Evolutionary conservation across 1,284 basidiomycete genomes (phyloP).

Genomic region (Moesziomyces sp.): DNA sequence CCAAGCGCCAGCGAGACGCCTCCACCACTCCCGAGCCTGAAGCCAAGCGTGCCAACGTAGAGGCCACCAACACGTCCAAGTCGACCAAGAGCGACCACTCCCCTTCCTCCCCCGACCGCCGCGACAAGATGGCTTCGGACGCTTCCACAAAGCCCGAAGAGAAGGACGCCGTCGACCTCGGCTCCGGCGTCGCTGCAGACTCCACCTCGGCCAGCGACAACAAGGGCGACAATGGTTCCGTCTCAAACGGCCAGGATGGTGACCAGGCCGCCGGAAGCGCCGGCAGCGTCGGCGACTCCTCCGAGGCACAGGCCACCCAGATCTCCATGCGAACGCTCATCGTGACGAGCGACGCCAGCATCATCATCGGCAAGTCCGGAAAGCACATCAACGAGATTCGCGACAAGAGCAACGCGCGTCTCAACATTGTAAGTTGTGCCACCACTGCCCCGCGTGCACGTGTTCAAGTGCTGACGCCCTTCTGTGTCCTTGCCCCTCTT

Average conservation of each 20-base stretch:
- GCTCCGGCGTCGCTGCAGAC: slow-evolving; percentile 35
- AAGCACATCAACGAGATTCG: slow-evolving; percentile 98
- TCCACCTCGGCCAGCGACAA: slow-evolving; percentile 32
- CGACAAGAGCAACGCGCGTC: slow-evolving; percentile 93
- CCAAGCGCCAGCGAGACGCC: slow-evolving; percentile 54
- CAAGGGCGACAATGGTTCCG: slow-evolving; percentile 34
- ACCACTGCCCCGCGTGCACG: no score
- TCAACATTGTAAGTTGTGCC: slow-evolving; percentile 60
- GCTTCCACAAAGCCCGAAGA: slow-evolving; percentile 40
- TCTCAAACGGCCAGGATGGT: slow-evolving; percentile 35
- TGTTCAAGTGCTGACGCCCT: background rate
- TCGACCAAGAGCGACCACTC: slow-evolving; percentile 9
- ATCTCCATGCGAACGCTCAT: slow-evolving; percentile 75
- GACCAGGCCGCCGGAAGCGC: slow-evolving; percentile 32
- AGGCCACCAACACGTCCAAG: slow-evolving; percentile 23
- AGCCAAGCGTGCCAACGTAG: slow-evolving; percentile 48
- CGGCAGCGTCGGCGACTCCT: slow-evolving; percentile 39
- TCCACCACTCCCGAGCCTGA: slow-evolving; percentile 50
- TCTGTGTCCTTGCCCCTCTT: background rate
- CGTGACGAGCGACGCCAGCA: slow-evolving; percentile 97
- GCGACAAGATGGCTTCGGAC: slow-evolving; percentile 43
- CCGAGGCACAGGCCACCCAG: slow-evolving; percentile 45
- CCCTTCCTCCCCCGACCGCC: slow-evolving; percentile 7
- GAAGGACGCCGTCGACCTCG: slow-evolving; percentile 55
- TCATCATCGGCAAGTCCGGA: slow-evolving; percentile 97